Conservation (phyloP, 441 rosid genomes). For the Hura crepitans region DNA sequence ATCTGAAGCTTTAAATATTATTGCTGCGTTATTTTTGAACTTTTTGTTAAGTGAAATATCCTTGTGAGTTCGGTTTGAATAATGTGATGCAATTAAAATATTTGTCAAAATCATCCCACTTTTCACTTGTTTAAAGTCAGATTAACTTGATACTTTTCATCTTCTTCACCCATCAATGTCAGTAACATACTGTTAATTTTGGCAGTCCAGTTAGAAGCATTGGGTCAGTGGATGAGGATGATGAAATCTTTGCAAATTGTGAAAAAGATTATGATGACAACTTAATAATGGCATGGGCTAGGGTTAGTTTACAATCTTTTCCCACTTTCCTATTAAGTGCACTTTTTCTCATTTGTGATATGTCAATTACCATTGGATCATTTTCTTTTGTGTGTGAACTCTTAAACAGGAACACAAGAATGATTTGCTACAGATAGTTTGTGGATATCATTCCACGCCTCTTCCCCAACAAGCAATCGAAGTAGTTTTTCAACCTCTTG, state of each 20-base stretch:
- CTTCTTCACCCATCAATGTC: constrained; percentile 24
- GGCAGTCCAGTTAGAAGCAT: constrained; percentile 94
- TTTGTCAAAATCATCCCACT: neutral
- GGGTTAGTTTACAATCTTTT: constrained; percentile 48
- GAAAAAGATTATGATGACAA: constrained; percentile 65
- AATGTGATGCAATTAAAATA: neutral
- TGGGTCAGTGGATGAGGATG: constrained; percentile 63
- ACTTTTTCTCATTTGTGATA: constrained; percentile 12
- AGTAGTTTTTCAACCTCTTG: constrained; percentile 77
- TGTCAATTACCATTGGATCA: constrained; percentile 22
- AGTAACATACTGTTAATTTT: constrained; percentile 41
- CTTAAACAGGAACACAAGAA: constrained; percentile 71
- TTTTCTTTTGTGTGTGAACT: constrained; percentile 22
- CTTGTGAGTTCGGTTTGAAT: neutral
- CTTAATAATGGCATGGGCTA: constrained; percentile 83
- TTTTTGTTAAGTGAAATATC: neutral
- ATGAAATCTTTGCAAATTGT: constrained; percentile 43
- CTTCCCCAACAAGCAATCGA: constrained; percentile 64
- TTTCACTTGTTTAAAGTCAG: neutral
- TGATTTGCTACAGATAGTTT: constrained; percentile 70
- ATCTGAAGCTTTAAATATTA: constrained; percentile 9
- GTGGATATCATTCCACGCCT: constrained; percentile 70
- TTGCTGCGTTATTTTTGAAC: constrained; percentile 2
- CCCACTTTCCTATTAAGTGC: constrained; percentile 9
- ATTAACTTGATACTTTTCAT: constrained; percentile 15